Evolutionary conservation across 164 flowering plant genomes (phyloP), one percentile per base, ranked within the genome.

Genomic region (Berberis vulgaris): DNA sequence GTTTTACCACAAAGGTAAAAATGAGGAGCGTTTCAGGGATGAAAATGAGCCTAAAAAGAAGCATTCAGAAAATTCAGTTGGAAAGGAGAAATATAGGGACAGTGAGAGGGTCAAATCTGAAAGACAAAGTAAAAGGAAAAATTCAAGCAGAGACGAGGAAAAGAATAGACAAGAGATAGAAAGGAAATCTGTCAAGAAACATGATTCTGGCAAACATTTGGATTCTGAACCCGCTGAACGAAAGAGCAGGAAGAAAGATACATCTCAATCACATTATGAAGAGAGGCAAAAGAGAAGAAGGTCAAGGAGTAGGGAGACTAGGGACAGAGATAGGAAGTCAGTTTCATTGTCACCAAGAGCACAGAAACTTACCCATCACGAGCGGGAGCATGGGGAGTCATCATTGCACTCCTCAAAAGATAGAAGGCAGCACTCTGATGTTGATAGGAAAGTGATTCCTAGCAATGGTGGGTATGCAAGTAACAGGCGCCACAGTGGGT

Each of bases 301-400:
- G 65, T 86, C 96, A 71, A 75, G 81, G 67, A 91, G 99, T 78
- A 74, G 73, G 66, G 96, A 91, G 57, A 77, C 49, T 12, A 72
- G 74, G 68, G 80, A 77, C 43, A 82, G 75, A 76, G 73, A 66
- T 71, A 76, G 84, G 26, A 26, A 26, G 74, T 82, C 86, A 42
- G 40, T 11, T 50, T 88, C 96, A 9, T 63, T 58, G 50, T 87
- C 87, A 42, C 87, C 88, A 43, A 82, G 77, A 67, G 73, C 66
- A 11, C 82, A 77, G 38, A 91, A 82, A 54, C 81, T 46, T 63
- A 42, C 67, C 60, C 62, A 80, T 63, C 49, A 71, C 62, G 69
- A 49, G 8, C 70, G 72, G 61, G 89, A 78, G 41, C 80, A 69
- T 69, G 83, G 64, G 13, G 83, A 80, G 43, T 60, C 68, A 26